Evolutionary conservation across 371 early-diverging fungal species (phyloP), one percentile per base, ranked within the genome.

Genomic region (Actinomortierella wolfii): DNA sequence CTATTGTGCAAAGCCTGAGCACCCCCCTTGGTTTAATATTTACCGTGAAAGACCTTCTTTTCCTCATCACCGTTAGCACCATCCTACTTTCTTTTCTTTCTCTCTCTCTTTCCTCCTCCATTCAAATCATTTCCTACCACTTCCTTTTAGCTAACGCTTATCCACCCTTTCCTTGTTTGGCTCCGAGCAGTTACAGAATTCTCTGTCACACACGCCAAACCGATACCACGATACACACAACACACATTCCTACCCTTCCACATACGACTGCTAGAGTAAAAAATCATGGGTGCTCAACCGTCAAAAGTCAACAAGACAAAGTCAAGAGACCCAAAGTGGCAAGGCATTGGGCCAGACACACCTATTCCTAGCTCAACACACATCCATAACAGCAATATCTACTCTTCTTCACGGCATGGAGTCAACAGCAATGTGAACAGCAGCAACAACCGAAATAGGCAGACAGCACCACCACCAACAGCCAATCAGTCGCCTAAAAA

Each of bases 331-430:
- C 73, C 73, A 20, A 61, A 55, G 47, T 71, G 73, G 73, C 73
- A 71, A 43, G 73, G 73, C 8, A 62, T 71, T n/a, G 73, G 73
- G 20, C 71, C 71, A 28, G 66, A 71, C 51, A 71, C 73, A 14
- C 73, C 73, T 21, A 55, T 62, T 28, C 63, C 66, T 14, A 34
- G 21, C 26, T 23, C 57, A 7, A 21, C 34, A 4, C 34, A 34
- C 7, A 4, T 6, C 11, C 34, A 34, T 11, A 34, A 11, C 34
- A 11, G 34, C 34, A 4, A 4, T 11, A 34, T 4, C 34, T 6
- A 11, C 11, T 62, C 14, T 48, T 48, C 3, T 51, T 54, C 18
- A 39, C 44, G 11, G 24, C 26, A 14, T 24, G 23, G 49, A 18
- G 42, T n/a, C 29, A 53, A 43, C 49, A 55, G 40, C 46, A 43